A percentile compares a stretch with the other conserved stretches of the same genome.
These are phyloP conservation scores for Silene uniflora DNA, from an alignment of 148 eudicot genomes.

Conservation along the genomic window DNA sequence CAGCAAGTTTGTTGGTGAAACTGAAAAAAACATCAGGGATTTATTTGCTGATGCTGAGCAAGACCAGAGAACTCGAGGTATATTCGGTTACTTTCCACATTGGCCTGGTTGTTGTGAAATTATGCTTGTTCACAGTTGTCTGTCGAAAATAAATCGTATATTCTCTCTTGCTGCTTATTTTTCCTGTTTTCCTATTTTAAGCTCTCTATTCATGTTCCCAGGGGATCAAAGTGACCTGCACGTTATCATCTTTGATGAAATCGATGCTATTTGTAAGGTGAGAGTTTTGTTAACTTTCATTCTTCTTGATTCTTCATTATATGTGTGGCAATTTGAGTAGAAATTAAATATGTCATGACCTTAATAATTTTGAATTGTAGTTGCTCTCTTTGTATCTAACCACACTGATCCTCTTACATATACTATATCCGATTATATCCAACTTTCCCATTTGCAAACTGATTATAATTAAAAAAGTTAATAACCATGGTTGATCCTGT, in stretches of 20 bases:
- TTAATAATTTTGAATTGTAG: neutral
- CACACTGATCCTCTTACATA: neutral
- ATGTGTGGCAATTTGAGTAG: neutral
- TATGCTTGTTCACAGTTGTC: neutral
- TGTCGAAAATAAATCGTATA: neutral
- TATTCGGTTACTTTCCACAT: neutral
- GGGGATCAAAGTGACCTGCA: conserved; percentile 99
- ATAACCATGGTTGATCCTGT: neutral
- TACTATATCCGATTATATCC: neutral
- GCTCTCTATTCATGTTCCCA: conserved; percentile 32
- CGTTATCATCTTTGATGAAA: conserved; percentile 98
- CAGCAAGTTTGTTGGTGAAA: conserved; percentile 99
- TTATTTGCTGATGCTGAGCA: conserved; percentile 99
- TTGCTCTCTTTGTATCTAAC: neutral
- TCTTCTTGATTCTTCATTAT: neutral
- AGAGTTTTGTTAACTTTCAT: conserved; percentile 15
- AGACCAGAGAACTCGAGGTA: conserved; percentile 83
- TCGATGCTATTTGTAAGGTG: conserved; percentile 99
- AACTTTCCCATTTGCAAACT: neutral
- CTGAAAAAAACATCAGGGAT: conserved; percentile 98
- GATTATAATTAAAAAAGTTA: neutral
- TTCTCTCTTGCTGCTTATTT: neutral
- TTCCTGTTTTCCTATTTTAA: neutral
- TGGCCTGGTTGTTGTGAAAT: conserved; percentile 4
- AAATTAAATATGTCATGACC: neutral